A percentile compares a stretch with the other conserved stretches of the same genome.
Conservation (phyloP, 169 alveolate genomes). For the Eimeria zaria region DNA sequence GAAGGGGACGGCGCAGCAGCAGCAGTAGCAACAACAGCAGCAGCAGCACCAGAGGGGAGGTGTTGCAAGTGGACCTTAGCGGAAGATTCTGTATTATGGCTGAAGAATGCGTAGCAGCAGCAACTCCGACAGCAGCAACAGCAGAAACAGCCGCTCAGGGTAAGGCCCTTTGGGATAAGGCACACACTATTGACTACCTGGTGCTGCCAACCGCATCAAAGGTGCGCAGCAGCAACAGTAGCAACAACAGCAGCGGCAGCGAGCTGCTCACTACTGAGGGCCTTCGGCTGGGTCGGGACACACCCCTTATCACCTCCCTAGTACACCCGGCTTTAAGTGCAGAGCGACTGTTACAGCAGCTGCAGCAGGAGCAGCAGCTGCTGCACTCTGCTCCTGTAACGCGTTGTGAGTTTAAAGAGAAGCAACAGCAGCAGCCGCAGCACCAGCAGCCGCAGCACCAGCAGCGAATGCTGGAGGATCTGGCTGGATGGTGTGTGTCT, state of each 20-base stretch:
- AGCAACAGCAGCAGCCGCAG: neutral
- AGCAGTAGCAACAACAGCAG: no score
- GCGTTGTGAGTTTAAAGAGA: neutral
- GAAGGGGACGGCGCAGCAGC: neutral
- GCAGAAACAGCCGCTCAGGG: constrained; percentile 8
- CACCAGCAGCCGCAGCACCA: neutral
- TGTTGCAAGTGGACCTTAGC: constrained; percentile 18
- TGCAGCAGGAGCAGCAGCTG: constrained; percentile 40
- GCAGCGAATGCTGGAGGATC: constrained; percentile 14
- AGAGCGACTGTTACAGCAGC: constrained; percentile 62
- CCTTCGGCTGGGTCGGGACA: constrained; percentile 2
- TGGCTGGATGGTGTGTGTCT: constrained; percentile 59
- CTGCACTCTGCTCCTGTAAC: neutral
- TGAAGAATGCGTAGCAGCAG: constrained; percentile 6
- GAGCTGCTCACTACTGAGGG: constrained; percentile 6
- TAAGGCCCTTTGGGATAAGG: constrained; percentile 44
- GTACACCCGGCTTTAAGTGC: constrained; percentile 54
- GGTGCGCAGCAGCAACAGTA: constrained; percentile 43
- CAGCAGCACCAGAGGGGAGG: neutral
- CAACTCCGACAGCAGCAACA: neutral
- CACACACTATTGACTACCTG: constrained; percentile 35
- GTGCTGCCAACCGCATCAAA: constrained; percentile 8
- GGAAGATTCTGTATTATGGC: constrained; percentile 56
- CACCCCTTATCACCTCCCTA: constrained; percentile 48
- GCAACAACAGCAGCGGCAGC: constrained; percentile 4